These are phyloP conservation scores for Silene noctiflora DNA, from an alignment of 179 eudicot genomes.

Conservation along the genomic window DNA sequence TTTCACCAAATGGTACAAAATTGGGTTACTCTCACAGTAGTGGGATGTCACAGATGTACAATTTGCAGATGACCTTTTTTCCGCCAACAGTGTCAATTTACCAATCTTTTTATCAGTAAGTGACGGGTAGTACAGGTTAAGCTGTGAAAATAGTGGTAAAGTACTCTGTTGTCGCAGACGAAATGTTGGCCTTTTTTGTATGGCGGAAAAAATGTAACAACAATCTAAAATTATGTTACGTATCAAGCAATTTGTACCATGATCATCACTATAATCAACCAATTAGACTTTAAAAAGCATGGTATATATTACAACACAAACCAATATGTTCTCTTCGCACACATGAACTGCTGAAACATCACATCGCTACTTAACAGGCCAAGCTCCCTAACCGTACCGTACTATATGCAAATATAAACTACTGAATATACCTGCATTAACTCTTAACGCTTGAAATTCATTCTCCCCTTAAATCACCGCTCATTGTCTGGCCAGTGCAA, in stretches of 20 bases:
- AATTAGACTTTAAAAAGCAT: not conserved
- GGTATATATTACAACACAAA: not conserved
- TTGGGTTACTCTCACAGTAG: not conserved
- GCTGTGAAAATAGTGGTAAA: not conserved
- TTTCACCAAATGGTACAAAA: no score
- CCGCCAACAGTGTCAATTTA: not conserved
- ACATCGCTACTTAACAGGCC: not conserved
- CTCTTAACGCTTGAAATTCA: not conserved
- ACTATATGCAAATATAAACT: not conserved
- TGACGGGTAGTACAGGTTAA: no score
- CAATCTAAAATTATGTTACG: no score
- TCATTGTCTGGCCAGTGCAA: slow-evolving; percentile 57
- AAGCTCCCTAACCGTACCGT: not conserved
- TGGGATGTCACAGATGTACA: not conserved
- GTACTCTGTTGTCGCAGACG: not conserved
- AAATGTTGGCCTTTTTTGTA: not conserved
- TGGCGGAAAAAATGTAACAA: not conserved
- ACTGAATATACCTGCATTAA: slow-evolving; percentile 6
- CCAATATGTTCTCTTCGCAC: no score
- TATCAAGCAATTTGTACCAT: no score
- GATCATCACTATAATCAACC: no score
- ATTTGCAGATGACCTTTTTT: no score
- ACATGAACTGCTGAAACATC: not conserved
- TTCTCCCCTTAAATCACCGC: not conserved
- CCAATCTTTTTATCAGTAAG: no score